Evolutionary conservation across 768 basidiomycete species (phyloP), one percentile per base, ranked within the genome.

Genomic region (Amanita rimosa): DNA sequence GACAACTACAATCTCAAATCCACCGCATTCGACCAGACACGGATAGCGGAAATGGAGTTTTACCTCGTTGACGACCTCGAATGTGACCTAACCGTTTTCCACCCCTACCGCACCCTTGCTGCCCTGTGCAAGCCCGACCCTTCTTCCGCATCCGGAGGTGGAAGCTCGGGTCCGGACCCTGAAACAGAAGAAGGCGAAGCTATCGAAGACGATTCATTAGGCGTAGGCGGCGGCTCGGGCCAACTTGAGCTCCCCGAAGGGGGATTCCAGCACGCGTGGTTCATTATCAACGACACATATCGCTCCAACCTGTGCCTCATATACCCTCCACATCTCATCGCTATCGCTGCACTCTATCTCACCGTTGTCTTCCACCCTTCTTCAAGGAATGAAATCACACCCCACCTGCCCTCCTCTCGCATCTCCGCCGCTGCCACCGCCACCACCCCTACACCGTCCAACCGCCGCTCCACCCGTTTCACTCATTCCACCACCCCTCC

Each of bases 21-120:
- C n/a, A 95, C 96, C 59, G 80, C 87, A 0, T 76, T 85, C 0
- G 93, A 96, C 60, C 86, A 94, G 57, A 78, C 85, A 9, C 93
- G 91, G 59, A 71, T 99, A 11, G 96, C 94, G 3, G 96, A 99
- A 63, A 97, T 97, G 94, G 95, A 98, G 62, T 98, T 98, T 67
- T 98, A 95, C 67, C 81, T 98, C 8, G 83, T 99, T 19, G 91
- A 91, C 59, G 94, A 99, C 61, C 76, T 98, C 22, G 93, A 96
- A 62, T 97, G 95, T 58, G 91, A 98, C 64, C 69, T 99, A 37
- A 77, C 83, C 48, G 76, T 97, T 6, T 97, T 92, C 62, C 96
- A 97, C 62, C 95, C 96, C 0, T 99, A 99, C 65, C 82, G 92
- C 45, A 88, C 91, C 0, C 76, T 98, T 19, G 68, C 86, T 36